phyloP scores from a whole-genome alignment of 2,329 filamentous ascomycete genomes.

The Colletotrichum caudatum region DNA sequence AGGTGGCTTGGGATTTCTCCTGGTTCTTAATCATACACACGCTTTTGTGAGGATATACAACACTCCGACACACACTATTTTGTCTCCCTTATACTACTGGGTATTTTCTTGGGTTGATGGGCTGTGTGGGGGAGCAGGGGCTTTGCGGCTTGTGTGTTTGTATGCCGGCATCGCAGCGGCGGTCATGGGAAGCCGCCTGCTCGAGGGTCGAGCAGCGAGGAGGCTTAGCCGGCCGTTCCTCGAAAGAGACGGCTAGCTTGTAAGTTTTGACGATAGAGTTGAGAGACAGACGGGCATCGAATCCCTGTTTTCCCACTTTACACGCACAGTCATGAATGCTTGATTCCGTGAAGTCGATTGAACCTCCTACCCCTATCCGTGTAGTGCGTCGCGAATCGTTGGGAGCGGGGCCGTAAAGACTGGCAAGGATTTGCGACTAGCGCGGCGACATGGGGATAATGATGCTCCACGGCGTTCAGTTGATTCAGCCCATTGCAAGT shows the following conservation, averaged over 20 bases:
- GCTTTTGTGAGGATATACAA: slow-evolving; percentile 35
- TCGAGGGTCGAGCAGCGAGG: slow-evolving; percentile 20
- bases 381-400: not conserved
- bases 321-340: not conserved
- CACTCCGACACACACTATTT: slow-evolving; percentile 33
- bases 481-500: slow-evolving; percentile 1
- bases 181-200: slow-evolving; percentile 26
- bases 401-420: not conserved
- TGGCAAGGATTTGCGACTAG: slow-evolving; percentile 7
- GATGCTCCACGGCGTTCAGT: slow-evolving; percentile 4
- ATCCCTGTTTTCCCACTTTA: slow-evolving; percentile 37
- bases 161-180: slow-evolving; percentile 16
- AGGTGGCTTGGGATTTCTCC: slow-evolving; percentile 52
- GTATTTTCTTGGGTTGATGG: slow-evolving; percentile 39
- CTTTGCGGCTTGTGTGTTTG: slow-evolving; percentile 33
- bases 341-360: not conserved
- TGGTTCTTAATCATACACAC: slow-evolving; percentile 43
- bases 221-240: slow-evolving; percentile 31
- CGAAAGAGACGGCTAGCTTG: slow-evolving; percentile 40
- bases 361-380: too few relatives aligned
- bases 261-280: slow-evolving; percentile 39
- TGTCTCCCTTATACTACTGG: slow-evolving; percentile 30
- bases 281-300: slow-evolving; percentile 41
- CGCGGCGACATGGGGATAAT: not conserved
- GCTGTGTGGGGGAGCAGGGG: slow-evolving; percentile 23